phyloP scores from a whole-genome alignment of 1,284 basidiomycete species.

The Naganishia albida region DNA sequence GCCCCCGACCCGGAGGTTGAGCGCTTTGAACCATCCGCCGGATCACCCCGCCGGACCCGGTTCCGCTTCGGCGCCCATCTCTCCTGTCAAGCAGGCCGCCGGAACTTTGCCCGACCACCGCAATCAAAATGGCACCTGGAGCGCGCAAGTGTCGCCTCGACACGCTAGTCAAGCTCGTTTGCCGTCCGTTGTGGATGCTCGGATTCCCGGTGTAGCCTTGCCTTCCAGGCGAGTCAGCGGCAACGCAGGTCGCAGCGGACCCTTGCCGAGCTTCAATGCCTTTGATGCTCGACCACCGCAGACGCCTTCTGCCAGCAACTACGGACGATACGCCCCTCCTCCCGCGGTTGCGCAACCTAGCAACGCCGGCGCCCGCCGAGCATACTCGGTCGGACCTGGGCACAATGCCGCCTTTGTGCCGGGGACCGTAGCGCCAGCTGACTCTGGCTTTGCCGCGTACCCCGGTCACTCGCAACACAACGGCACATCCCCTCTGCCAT shows the following conservation, averaged over 20 bases:
- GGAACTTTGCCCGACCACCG: constrained; percentile 42
- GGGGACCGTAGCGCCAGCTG: not conserved
- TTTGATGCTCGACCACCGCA: constrained; percentile 26
- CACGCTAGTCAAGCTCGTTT: constrained; percentile 35
- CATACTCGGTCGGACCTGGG: constrained; percentile 31
- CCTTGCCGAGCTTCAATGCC: constrained; percentile 22
- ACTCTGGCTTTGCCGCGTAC: constrained; percentile 9
- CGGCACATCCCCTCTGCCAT: constrained; percentile 22
- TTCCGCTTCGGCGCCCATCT: constrained; percentile 51
- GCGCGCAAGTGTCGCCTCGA: constrained; percentile 39
- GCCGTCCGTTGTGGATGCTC: constrained; percentile 37
- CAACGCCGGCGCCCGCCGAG: constrained; percentile 20
- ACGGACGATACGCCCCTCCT: constrained; percentile 22
- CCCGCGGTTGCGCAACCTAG: not conserved
- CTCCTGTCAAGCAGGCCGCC: constrained; percentile 50
- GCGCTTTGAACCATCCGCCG: constrained; percentile 13
- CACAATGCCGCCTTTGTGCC: constrained; percentile 13
- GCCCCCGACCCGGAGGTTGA: constrained; percentile 31
- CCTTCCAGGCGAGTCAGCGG: constrained; percentile 35
- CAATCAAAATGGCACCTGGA: constrained; percentile 37
- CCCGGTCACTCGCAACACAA: constrained; percentile 14
- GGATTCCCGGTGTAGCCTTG: constrained; percentile 32
- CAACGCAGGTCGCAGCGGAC: constrained; percentile 29
- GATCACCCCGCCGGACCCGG: constrained; percentile 43
- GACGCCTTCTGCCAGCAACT: constrained; percentile 5